Percentiles rank a stretch among this genome's conserved stretches.
Evolutionary conservation across 176 grass and related monocot species (phyloP).

Genomic region (Oryza glaberrima): DNA sequence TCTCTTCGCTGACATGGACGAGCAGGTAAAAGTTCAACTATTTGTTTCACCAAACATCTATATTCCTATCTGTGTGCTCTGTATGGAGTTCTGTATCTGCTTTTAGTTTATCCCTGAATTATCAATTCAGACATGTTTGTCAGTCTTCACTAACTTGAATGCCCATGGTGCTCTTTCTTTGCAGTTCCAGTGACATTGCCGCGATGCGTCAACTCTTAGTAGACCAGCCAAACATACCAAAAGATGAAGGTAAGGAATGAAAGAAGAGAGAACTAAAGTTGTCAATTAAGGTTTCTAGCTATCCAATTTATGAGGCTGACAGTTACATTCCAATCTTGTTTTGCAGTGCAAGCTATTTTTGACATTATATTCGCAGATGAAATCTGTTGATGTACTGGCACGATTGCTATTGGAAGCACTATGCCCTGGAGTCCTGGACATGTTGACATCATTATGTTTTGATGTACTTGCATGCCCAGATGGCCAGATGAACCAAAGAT

Average conservation of each 20-base stretch:
- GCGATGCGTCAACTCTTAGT: slow-evolving; percentile 64
- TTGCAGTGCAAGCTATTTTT: slow-evolving; percentile 85
- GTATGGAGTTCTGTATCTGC: not conserved
- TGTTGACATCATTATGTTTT: slow-evolving; percentile 14
- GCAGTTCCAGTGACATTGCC: slow-evolving; percentile 70
- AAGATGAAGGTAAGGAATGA: slow-evolving; percentile 70
- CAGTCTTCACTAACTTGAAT: not conserved
- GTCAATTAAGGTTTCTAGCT: not conserved
- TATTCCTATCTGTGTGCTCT: not conserved
- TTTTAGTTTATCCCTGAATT: not conserved
- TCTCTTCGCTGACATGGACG: slow-evolving; percentile 68
- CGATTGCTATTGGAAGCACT: not conserved
- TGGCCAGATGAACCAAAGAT: not conserved
- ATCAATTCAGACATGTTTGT: not conserved
- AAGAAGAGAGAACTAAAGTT: not conserved
- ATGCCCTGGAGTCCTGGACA: not conserved
- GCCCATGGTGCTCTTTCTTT: slow-evolving; percentile 21
- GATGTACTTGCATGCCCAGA: slow-evolving; percentile 7
- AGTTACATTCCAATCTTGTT: slow-evolving; percentile 5
- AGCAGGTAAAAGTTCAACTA: slow-evolving; percentile 56
- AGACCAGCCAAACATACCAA: slow-evolving; percentile 87
- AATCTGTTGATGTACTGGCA: slow-evolving; percentile 51
- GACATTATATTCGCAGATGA: slow-evolving; percentile 82
- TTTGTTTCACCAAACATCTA: not conserved
- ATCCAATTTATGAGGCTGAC: slow-evolving; percentile 12